A percentile compares a stretch with the other conserved stretches of the same genome.
Conservation (phyloP, 768 basidiomycete species). For the Russula brevipes region DNA sequence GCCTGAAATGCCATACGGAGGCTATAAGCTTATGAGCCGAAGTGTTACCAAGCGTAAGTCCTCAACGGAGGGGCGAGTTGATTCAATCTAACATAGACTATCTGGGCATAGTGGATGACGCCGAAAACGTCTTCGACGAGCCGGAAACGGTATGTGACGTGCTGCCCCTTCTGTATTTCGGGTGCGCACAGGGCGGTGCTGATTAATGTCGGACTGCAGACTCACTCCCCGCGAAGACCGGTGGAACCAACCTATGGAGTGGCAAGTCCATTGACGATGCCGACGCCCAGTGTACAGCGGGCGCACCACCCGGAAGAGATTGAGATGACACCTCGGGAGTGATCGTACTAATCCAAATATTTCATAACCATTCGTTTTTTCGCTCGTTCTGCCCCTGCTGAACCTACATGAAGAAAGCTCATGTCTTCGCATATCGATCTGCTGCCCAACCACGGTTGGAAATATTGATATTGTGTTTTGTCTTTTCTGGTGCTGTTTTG, state of each 20-base stretch:
- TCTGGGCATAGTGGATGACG: constrained; percentile 34
- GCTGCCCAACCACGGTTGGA: constrained; percentile 1
- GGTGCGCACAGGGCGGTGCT: constrained; percentile 13
- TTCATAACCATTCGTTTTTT: background rate
- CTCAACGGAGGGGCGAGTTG: background rate
- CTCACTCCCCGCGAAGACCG: constrained; percentile 21
- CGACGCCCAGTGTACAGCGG: constrained; percentile 9
- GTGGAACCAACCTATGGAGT: constrained; percentile 1
- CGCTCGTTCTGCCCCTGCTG: background rate
- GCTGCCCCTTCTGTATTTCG: background rate
- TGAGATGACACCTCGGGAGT: constrained; percentile 26
- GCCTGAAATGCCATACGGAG: constrained; percentile 26
- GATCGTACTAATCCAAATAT: constrained; percentile 3
- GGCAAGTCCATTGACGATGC: background rate
- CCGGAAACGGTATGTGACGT: constrained; percentile 26
- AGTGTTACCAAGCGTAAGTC: constrained; percentile 12
- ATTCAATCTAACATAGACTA: background rate
- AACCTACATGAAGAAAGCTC: constrained; percentile 2
- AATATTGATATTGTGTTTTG: background rate
- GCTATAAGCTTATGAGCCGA: constrained; percentile 16
- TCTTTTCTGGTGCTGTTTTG: background rate
- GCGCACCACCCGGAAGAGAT: constrained; percentile 28
- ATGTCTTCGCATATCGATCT: constrained; percentile 12
- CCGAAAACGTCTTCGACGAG: constrained; percentile 45
- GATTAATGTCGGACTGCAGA: constrained; percentile 16